These are phyloP conservation scores for Emergomyces pasteurianus DNA, from an alignment of 2,329 filamentous ascomycete genomes.

Conservation along the genomic window DNA sequence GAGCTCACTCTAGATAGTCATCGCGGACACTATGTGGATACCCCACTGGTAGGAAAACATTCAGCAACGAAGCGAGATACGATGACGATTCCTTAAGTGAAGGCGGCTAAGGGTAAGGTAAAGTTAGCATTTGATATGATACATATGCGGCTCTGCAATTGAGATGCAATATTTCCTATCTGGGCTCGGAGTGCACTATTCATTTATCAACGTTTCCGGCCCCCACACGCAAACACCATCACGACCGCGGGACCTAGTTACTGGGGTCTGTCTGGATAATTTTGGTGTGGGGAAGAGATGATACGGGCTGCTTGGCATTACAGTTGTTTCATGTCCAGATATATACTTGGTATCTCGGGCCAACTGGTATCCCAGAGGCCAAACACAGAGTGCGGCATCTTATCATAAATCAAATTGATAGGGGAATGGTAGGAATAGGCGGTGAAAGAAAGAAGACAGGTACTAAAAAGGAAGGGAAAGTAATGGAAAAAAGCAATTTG, in stretches of 20 bases:
- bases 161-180: not conserved
- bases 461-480: not conserved
- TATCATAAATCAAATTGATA: not conserved
- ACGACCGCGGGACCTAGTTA: not conserved
- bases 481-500: not conserved
- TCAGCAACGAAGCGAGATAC: conserved; percentile 37
- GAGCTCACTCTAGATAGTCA: conserved; percentile 62
- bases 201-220: not conserved
- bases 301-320: not conserved
- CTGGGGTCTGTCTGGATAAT: not conserved
- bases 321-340: not conserved
- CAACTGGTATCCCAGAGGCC: too few relatives aligned
- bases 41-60: conserved; percentile 76
- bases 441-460: not conserved
- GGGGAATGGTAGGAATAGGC: not conserved
- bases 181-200: not conserved
- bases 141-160: not conserved
- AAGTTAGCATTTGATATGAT: not conserved
- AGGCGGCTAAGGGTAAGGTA: conserved; percentile 2
- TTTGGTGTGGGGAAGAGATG: not conserved
- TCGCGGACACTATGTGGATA: conserved; percentile 75
- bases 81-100: conserved; percentile 14
- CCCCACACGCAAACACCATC: not conserved
- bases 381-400: not conserved
- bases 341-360: not conserved